A percentile compares a stretch with the other conserved stretches of the same genome.
Evolutionary conservation across 2,329 filamentous ascomycete genomes (phyloP).

Genomic region (Cordyceps fumosorosea): DNA sequence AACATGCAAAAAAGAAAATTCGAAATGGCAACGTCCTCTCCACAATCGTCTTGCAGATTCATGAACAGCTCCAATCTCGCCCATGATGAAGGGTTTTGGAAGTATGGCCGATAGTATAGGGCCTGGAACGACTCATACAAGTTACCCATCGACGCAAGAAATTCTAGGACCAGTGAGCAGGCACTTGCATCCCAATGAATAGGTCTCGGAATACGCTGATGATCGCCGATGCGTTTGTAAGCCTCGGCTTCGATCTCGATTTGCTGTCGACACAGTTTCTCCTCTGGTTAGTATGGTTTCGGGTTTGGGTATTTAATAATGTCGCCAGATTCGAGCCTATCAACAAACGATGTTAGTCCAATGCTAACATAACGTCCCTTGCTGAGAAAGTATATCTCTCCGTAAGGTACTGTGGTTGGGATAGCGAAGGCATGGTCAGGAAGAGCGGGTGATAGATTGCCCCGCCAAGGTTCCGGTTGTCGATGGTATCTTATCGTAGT

Average conservation of each 20-base stretch:
- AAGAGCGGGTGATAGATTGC: conserved; percentile 16
- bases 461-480: conserved; percentile 16
- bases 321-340: conserved; percentile 18
- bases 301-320: conserved; percentile 19
- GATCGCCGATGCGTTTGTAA: conserved; percentile 19
- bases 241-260: conserved; percentile 20
- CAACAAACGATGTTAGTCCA: conserved; percentile 17
- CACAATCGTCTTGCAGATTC: too few relatives aligned
- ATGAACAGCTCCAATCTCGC: too few relatives aligned
- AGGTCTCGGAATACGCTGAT: conserved; percentile 18
- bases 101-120: too few relatives aligned
- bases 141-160: too few relatives aligned
- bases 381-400: conserved; percentile 18
- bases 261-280: conserved; percentile 12
- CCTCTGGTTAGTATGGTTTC: conserved; percentile 15
- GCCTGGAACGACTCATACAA: too few relatives aligned
- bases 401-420: conserved; percentile 15
- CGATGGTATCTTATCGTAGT: too few relatives aligned
- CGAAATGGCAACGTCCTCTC: too few relatives aligned
- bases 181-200: conserved; percentile 19
- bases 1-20: too few relatives aligned
- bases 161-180: conserved; percentile 22
- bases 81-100: too few relatives aligned
- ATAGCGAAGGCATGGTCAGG: conserved; percentile 18
- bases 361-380: conserved; percentile 17